phyloP scores from a whole-genome alignment of 164 flowering plant genomes.

The Warburgia ugandensis region DNA sequence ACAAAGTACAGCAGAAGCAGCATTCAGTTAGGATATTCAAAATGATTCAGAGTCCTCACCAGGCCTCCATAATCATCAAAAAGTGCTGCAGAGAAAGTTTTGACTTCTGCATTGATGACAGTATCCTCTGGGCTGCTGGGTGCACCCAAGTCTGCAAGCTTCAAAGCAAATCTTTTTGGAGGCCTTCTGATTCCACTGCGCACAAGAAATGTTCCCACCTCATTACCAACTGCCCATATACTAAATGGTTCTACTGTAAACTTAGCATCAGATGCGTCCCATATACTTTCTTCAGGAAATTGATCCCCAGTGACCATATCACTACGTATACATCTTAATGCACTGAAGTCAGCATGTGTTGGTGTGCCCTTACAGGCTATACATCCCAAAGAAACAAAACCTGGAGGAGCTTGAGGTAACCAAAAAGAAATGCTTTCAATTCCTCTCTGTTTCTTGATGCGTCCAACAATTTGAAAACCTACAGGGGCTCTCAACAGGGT shows the following conservation, averaged over 20 bases:
- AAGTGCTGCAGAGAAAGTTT: slow-evolving; percentile 81
- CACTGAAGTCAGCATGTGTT: slow-evolving; percentile 48
- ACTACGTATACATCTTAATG: slow-evolving; percentile 75
- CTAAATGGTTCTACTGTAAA: slow-evolving; percentile 53
- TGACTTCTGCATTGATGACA: slow-evolving; percentile 68
- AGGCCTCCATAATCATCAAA: slow-evolving; percentile 97
- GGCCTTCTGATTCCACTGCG: slow-evolving; percentile 77
- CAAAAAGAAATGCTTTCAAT: slow-evolving; percentile 70
- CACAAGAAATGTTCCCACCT: slow-evolving; percentile 70
- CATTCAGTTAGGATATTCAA: slow-evolving; percentile 1
- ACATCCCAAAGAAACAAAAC: slow-evolving; percentile 89
- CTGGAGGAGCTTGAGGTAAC: slow-evolving; percentile 96
- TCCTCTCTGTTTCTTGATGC: slow-evolving; percentile 73
- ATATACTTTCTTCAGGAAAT: slow-evolving; percentile 75
- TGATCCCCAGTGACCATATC: slow-evolving; percentile 84
- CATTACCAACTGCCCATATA: slow-evolving; percentile 73
- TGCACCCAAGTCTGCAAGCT: slow-evolving; percentile 52
- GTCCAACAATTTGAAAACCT: slow-evolving; percentile 75
- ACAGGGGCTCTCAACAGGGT: slow-evolving; percentile 52
- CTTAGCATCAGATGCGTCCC: slow-evolving; percentile 77
- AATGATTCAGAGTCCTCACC: slow-evolving; percentile 41
- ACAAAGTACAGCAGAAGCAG: too few relatives aligned
- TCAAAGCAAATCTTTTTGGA: slow-evolving; percentile 81
- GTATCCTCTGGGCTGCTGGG: slow-evolving; percentile 58
- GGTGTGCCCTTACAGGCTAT: slow-evolving; percentile 74